Evolutionary conservation across 345 rosid species (phyloP).

Genomic region (Eucalyptus regnans): DNA sequence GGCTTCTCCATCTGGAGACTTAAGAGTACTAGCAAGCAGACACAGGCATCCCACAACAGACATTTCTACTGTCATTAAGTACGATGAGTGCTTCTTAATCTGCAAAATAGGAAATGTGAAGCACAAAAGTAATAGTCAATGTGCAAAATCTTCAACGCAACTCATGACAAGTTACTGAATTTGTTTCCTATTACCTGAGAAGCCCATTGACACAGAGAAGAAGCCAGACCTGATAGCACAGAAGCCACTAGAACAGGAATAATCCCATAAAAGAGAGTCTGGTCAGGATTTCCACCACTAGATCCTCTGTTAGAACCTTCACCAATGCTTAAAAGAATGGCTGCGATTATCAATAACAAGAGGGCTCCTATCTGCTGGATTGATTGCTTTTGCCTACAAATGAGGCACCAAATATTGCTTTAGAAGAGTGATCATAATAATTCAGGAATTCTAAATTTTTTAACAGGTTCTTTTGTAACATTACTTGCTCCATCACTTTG

Average conservation of each 20-base stretch:
- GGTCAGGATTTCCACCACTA: constrained; percentile 35
- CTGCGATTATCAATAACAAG: constrained; percentile 75
- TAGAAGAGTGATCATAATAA: background rate
- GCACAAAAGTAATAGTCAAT: background rate
- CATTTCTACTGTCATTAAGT: constrained; percentile 97
- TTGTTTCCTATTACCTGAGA: constrained; percentile 52
- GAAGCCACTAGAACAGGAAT: constrained; percentile 92
- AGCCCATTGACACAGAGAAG: constrained; percentile 94
- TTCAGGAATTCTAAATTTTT: background rate
- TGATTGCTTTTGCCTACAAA: constrained; percentile 84
- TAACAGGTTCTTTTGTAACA: background rate
- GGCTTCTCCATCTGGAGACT: constrained; percentile 98
- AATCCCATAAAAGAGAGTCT: constrained; percentile 74
- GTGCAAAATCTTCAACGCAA: background rate
- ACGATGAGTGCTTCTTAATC: constrained; percentile 94
- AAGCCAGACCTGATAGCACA: constrained; percentile 94
- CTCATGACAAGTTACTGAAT: background rate
- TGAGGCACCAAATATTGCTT: background rate
- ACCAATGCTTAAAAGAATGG: constrained; percentile 86
- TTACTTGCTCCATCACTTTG: background rate
- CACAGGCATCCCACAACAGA: constrained; percentile 92
- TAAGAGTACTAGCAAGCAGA: constrained; percentile 60
- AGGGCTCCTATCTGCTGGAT: constrained; percentile 85
- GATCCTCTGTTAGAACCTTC: constrained; percentile 85
- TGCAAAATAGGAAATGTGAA: constrained; percentile 7